Evolutionary conservation across 192 early-diverging fungal genomes (phyloP).

Genomic region (Oehlia diaphana): DNA sequence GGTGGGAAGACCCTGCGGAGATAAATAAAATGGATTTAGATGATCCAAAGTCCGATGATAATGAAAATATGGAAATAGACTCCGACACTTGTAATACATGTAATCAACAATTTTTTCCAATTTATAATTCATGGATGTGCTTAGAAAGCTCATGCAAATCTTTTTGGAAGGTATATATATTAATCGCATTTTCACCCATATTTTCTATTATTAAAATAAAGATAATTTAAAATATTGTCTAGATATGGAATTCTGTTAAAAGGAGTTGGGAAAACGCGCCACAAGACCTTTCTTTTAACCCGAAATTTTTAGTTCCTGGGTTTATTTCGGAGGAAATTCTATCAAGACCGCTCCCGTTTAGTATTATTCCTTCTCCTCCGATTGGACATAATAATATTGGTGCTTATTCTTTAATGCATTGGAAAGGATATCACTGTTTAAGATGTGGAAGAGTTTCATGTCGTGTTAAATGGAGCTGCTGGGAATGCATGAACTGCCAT

Average conservation of each 20-base stretch:
- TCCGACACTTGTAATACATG: neutral
- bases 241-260: neutral
- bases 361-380: neutral
- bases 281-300: neutral
- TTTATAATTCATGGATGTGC: neutral
- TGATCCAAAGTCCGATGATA: neutral
- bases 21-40: neutral
- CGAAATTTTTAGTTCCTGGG: neutral
- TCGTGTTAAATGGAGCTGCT: neutral
- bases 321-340: neutral
- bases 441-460: slow-evolving; percentile 3
- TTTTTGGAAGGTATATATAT: slow-evolving; percentile 7
- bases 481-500: neutral
- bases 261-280: neutral
- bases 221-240: neutral
- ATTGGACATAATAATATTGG: neutral
- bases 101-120: neutral
- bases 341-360: neutral
- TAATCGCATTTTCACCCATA: neutral
- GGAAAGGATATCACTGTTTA: neutral
- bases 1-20: neutral
- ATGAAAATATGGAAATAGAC: too few relatives aligned
- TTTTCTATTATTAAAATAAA: too few relatives aligned
- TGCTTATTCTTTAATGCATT: neutral
- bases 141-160: neutral